Conservation (phyloP, 2,329 filamentous ascomycete genomes). For the Aspergillus candidus region DNA sequence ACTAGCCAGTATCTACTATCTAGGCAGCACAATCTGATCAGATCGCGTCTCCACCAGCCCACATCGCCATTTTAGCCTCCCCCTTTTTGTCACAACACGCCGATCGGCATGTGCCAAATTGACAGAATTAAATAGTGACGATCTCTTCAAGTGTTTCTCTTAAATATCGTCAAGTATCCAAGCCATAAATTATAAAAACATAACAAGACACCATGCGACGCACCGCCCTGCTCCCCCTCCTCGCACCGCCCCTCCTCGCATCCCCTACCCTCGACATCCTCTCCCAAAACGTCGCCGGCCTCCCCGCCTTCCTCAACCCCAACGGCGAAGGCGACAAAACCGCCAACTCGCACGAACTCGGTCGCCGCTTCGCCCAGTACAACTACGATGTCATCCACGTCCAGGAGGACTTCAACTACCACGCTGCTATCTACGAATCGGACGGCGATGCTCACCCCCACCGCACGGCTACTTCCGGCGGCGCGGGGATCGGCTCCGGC, state of each 20-base stretch:
- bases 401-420: slow-evolving; percentile 67
- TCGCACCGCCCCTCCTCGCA: slow-evolving; percentile 4
- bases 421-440: slow-evolving; percentile 56
- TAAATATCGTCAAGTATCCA: no score
- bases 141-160: no score
- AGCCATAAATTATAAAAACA: not conserved
- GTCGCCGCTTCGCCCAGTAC: slow-evolving; percentile 51
- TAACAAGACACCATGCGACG: not conserved
- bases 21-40: no score
- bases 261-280: slow-evolving; percentile 45
- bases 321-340: slow-evolving; percentile 59
- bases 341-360: slow-evolving; percentile 53
- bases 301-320: slow-evolving; percentile 48
- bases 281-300: slow-evolving; percentile 56
- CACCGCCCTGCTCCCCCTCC: not conserved
- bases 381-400: slow-evolving; percentile 58
- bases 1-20: no score
- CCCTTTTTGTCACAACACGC: no score
- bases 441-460: slow-evolving; percentile 38
- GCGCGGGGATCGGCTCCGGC: slow-evolving; percentile 57
- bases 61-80: no score
- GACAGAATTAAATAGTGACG: no score
- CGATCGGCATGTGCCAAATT: no score
- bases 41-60: no score
- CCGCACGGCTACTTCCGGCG: slow-evolving; percentile 60